Evolutionary conservation across 345 rosid genomes (phyloP), one percentile per base, ranked within the genome.

Genomic region (Gynandropsis gynandra): DNA sequence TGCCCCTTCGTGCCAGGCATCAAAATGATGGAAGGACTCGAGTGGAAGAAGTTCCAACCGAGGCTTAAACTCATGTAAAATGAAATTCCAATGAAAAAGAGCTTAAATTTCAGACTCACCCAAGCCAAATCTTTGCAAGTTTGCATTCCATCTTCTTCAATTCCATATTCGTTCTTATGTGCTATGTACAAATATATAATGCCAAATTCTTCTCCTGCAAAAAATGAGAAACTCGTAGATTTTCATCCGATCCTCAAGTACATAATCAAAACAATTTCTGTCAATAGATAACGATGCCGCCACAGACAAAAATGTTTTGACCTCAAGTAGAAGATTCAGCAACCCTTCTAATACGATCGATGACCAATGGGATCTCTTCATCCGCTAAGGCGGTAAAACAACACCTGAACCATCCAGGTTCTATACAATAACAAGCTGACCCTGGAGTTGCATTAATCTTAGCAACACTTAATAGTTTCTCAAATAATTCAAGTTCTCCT

Each of bases 351-450:
- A 84, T 84, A 64, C 95, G 64, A 20, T 72, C 84, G 34, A 87
- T 56, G 10, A 82, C 79, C 34, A 74, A 19, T 50, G 81, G 81
- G 70, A 87, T 64, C 65, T 87, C 87, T 59, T 77, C 84, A 62
- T 58, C 59, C 9, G 75, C 63, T 61, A 87, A 67, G 42, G 81
- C 61, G 1, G 96, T 69, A 69, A 84, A 90, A 76, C 95, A 82
- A 58, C 92, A 90, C 18, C 96, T 66, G 55, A 92, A 92, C 96
- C 98, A 92, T 54, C 98, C 98, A 0, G 87, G 89, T 67, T 92
- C 89, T 58, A 80, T 84, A 74, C 93, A 82, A 66, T 84, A 93
- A 65, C 98, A 87, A 4, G 93, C 89, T 24, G 87, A 76, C 6
- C 96, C 93, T 9, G 98, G 95, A 62, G 96, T 92, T 42, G 71